A percentile compares a stretch with the other conserved stretches of the same genome.
Evolutionary conservation across 768 basidiomycete species (phyloP).

Genomic region (Lactarius akahatsu): DNA sequence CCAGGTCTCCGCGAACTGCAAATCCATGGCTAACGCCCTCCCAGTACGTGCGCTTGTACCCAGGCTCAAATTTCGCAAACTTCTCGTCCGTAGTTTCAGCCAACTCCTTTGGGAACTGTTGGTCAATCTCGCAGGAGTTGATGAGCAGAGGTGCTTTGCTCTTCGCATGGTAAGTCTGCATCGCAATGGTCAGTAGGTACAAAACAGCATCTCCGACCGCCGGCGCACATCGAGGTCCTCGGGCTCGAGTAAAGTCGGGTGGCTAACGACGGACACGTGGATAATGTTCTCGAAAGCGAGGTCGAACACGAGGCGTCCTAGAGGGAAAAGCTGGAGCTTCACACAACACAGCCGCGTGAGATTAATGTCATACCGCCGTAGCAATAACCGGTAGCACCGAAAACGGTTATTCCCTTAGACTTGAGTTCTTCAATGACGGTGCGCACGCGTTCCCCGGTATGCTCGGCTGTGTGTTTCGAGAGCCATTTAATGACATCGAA

Average conservation of each 20-base stretch:
- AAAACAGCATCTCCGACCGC: no score
- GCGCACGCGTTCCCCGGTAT: conserved; percentile 30
- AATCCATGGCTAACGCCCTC: no score
- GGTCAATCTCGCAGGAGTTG: no score
- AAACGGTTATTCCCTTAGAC: conserved; percentile 34
- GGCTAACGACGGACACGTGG: conserved; percentile 43
- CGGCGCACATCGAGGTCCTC: conserved; percentile 40
- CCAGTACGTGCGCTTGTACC: no score
- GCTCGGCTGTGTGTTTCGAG: conserved; percentile 26
- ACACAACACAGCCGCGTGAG: not conserved
- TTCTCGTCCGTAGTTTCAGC: no score
- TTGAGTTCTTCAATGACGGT: conserved; percentile 34
- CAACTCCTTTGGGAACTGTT: no score
- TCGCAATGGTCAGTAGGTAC: no score
- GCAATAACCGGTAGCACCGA: conserved; percentile 37
- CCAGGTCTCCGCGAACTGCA: no score
- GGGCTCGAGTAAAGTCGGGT: conserved; percentile 47
- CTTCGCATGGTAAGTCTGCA: no score
- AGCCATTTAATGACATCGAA: conserved; percentile 19
- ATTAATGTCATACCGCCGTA: conserved; percentile 25
- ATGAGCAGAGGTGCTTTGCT: no score
- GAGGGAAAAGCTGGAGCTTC: not conserved
- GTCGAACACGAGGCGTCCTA: conserved; percentile 30
- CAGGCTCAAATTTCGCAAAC: no score
- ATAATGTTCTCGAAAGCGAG: conserved; percentile 44